Evolutionary conservation across 768 basidiomycete genomes (phyloP).

Genomic region (Serendipita indica): DNA sequence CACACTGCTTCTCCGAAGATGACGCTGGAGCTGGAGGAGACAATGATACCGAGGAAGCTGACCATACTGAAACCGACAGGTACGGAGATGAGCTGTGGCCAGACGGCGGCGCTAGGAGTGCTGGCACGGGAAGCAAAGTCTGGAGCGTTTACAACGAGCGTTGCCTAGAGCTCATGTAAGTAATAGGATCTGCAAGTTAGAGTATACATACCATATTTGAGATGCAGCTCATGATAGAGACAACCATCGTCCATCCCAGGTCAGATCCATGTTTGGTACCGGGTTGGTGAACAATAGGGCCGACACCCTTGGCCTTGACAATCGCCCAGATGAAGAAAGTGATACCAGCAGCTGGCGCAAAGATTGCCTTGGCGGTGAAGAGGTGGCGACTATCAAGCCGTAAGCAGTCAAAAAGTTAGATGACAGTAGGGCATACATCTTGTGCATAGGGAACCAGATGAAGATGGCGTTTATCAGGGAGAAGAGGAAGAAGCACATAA

Average conservation of each 20-base stretch:
- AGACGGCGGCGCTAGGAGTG: conserved; percentile 33
- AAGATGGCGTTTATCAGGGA: conserved; percentile 67
- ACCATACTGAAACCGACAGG: conserved; percentile 61
- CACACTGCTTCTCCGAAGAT: conserved; percentile 69
- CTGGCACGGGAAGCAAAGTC: conserved; percentile 51
- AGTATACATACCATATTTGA: conserved; percentile 44
- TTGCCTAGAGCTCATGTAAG: conserved; percentile 6
- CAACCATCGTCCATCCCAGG: conserved; percentile 63
- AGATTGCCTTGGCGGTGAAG: conserved; percentile 63
- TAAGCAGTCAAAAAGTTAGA: not conserved
- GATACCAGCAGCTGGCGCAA: conserved; percentile 55
- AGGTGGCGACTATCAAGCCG: conserved; percentile 36
- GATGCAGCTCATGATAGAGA: conserved; percentile 60
- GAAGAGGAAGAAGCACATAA: conserved; percentile 75
- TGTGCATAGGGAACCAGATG: conserved; percentile 72
- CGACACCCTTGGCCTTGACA: conserved; percentile 60
- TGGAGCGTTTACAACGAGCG: conserved; percentile 42
- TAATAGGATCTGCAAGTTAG: not conserved
- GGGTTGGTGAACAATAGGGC: conserved; percentile 55
- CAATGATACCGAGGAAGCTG: conserved; percentile 68
- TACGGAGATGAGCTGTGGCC: conserved; percentile 54
- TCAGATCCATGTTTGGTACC: conserved; percentile 47
- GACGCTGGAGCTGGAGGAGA: conserved; percentile 58
- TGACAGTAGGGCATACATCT: conserved; percentile 36
- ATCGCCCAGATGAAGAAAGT: conserved; percentile 69